Conservation (phyloP, 495 filamentous ascomycete species). For the Xylaria telfairii region DNA sequence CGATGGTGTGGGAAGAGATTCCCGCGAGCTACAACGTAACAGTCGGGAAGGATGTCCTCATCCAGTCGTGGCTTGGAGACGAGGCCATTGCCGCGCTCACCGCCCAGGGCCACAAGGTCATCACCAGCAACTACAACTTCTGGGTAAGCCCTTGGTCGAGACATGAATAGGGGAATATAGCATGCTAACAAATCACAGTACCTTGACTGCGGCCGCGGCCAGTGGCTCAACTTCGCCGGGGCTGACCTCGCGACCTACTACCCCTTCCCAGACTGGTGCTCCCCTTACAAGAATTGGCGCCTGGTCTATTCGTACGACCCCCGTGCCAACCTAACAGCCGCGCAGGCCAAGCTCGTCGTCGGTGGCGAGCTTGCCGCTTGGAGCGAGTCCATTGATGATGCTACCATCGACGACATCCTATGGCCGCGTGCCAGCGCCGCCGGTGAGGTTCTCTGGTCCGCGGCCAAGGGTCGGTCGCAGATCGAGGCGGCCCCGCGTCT, state of each 20-base stretch:
- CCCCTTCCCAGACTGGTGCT: constrained; percentile 80
- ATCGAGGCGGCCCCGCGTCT: constrained; percentile 68
- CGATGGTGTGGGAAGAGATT: constrained; percentile 85
- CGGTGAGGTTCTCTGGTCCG: constrained; percentile 76
- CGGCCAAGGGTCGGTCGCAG: constrained; percentile 69
- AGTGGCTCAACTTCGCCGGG: constrained; percentile 72
- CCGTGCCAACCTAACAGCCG: constrained; percentile 59
- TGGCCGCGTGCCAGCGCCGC: constrained; percentile 79
- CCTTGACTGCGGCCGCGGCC: constrained; percentile 79
- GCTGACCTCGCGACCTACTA: constrained; percentile 54
- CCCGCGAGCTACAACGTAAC: constrained; percentile 75
- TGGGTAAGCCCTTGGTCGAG: constrained; percentile 61
- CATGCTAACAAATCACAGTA: constrained; percentile 56
- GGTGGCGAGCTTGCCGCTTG: constrained; percentile 81
- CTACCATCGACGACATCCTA: constrained; percentile 70
- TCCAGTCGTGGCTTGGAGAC: constrained; percentile 75
- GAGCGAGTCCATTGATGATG: constrained; percentile 76
- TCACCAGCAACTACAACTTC: constrained; percentile 76
- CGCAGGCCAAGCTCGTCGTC: constrained; percentile 66
- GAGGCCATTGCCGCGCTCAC: constrained; percentile 60
- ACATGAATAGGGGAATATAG: constrained; percentile 4
- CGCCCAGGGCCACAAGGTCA: constrained; percentile 66
- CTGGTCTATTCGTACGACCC: constrained; percentile 80
- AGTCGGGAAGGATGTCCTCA: constrained; percentile 64
- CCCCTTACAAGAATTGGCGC: constrained; percentile 76